Evolutionary conservation across 108 stramenopile species (phyloP), one percentile per base, ranked within the genome.

Genomic region (Cyclotella baltica): DNA sequence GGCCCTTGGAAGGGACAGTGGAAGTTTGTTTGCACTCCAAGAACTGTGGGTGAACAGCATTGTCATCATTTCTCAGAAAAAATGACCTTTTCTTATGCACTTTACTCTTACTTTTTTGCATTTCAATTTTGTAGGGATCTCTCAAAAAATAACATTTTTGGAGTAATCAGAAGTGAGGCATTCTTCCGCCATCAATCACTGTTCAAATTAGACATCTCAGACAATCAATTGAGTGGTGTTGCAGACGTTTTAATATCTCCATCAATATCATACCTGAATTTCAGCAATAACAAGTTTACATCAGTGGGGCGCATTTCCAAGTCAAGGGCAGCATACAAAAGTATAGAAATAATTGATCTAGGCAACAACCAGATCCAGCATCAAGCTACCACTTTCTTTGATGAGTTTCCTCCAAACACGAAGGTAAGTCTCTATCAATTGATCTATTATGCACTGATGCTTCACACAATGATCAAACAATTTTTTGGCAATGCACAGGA

Each of bases 171-270:
- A 16, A 72, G 19, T 22, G 34, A 53, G 15, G 2, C 1, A 9
- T 59, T 86, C 37, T 68, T 89, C 28, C 57, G 69, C 10, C 75
- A 84, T n/a, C 63, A 83, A 20, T 74, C 69, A 35, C 76, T 95
- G 23, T 34, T 25, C 0, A 55, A 67, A 23, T 20, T 80, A 9
- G 78, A 80, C 28, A 0, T 80, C 3, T 72, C 71, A 2, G 9
- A 57, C 16, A 80, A 80, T 38, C 16, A 35, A n/a, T 28, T 80
- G 6, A 55, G 19, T 10, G 78, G 78, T 28, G 10, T 48, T 1
- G 63, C 86, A 75, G 89, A 57, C 83, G 19, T 90, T 78, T 62
- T 90, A 85, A 20, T 92, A 83, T 62, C 89, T 57, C 29, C 89
- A 3, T 78, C 82, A 30, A 18, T 90, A 30, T 66, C 50, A 19